These are phyloP conservation scores for Pyrus bretschneideri DNA, from an alignment of 306 rosid genomes.

Conservation along the genomic window DNA sequence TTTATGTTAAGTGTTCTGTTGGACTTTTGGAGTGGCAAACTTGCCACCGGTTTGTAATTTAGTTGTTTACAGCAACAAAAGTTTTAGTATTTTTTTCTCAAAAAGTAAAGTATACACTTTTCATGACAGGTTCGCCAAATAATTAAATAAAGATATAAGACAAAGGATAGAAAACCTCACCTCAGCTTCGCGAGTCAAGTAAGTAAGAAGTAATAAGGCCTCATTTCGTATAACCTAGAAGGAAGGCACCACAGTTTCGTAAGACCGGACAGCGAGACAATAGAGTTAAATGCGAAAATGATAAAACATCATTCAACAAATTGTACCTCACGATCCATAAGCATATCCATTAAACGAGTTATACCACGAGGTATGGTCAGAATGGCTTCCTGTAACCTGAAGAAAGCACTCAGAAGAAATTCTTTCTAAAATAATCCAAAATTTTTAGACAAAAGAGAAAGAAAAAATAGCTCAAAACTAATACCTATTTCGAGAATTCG, in stretches of 20 bases:
- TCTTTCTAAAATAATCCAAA: conserved; percentile 15
- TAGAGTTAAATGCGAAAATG: not conserved
- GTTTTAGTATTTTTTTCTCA: not conserved
- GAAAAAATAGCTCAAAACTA: conserved; percentile 18
- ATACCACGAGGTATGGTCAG: conserved; percentile 87
- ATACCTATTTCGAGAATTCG: conserved; percentile 82
- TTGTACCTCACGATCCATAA: conserved; percentile 93
- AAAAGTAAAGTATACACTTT: not conserved
- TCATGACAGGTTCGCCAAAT: not conserved
- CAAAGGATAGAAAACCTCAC: conserved; percentile 34
- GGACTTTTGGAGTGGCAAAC: not conserved
- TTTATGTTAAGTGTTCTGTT: not conserved
- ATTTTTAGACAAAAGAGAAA: conserved; percentile 9
- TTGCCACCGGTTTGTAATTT: not conserved
- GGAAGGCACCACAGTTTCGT: not conserved
- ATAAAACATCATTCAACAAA: not conserved
- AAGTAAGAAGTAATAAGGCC: conserved; percentile 84
- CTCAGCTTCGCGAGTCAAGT: conserved; percentile 94
- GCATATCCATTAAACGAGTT: conserved; percentile 96
- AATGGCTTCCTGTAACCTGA: conserved; percentile 95
- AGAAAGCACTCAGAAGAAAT: conserved; percentile 34
- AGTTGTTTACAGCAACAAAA: not conserved
- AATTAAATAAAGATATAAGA: not conserved
- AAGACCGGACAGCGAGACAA: not conserved
- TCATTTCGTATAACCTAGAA: conserved; percentile 87